These are phyloP conservation scores for Rhizodiscina lignyota DNA, from an alignment of 495 filamentous ascomycete species.

Conservation along the genomic window DNA sequence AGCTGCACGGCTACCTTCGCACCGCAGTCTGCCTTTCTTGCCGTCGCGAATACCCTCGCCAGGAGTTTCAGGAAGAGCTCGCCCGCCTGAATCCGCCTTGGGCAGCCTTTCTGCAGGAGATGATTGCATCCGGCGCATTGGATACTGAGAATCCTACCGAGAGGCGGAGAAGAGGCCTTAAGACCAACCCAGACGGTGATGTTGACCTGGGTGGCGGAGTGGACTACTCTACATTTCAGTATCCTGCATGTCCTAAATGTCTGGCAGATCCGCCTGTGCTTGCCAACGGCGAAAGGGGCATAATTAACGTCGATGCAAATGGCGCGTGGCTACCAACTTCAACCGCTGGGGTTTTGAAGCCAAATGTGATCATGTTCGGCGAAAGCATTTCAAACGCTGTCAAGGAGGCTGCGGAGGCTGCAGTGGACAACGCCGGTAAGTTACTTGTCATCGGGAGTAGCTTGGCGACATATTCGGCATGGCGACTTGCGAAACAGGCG, in stretches of 20 bases:
- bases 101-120: slow-evolving; percentile 57
- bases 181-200: slow-evolving; percentile 86
- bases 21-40: slow-evolving; percentile 65
- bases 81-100: slow-evolving; percentile 71
- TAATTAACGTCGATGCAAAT: slow-evolving; percentile 58
- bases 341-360: slow-evolving; percentile 65
- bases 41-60: slow-evolving; percentile 31
- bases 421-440: slow-evolving; percentile 54
- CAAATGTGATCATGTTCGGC: slow-evolving; percentile 88
- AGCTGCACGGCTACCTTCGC: slow-evolving; percentile 82
- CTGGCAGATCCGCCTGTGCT: slow-evolving; percentile 44
- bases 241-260: slow-evolving; percentile 78
- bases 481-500: slow-evolving; percentile 71
- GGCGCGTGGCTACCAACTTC: slow-evolving; percentile 46
- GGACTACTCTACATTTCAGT: slow-evolving; percentile 67
- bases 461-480: slow-evolving; percentile 87
- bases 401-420: slow-evolving; percentile 61
- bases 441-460: slow-evolving; percentile 76
- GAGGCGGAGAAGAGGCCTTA: slow-evolving; percentile 48
- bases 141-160: slow-evolving; percentile 61
- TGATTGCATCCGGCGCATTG: slow-evolving; percentile 54
- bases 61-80: slow-evolving; percentile 59
- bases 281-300: slow-evolving; percentile 35
- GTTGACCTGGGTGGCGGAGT: slow-evolving; percentile 44
- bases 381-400: slow-evolving; percentile 56